These are phyloP conservation scores for Venturia oleaginea DNA, from an alignment of 2,329 filamentous ascomycete genomes.

Conservation along the genomic window DNA sequence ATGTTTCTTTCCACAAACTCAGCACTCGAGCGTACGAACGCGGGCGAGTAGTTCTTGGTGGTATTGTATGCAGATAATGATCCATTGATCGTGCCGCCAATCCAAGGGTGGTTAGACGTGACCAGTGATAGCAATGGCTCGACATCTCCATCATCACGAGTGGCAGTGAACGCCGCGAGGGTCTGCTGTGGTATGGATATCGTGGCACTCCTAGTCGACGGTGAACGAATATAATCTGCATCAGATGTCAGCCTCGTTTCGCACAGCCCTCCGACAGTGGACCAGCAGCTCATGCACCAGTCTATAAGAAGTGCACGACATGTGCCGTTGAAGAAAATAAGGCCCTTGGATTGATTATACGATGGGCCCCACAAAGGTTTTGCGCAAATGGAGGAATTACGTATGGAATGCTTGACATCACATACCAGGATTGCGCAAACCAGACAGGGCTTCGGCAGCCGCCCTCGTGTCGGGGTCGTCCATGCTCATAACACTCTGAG, in stretches of 20 bases:
- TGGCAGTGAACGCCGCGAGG: constrained; percentile 3
- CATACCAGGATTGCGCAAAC: constrained; percentile 40
- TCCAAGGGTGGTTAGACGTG: constrained; percentile 77
- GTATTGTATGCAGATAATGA: constrained; percentile 78
- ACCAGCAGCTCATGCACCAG: constrained; percentile 7
- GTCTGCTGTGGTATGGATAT: constrained; percentile 23
- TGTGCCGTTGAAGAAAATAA: constrained; percentile 5
- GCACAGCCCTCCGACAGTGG: constrained; percentile 14
- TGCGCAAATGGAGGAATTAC: background rate
- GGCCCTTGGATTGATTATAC: constrained; percentile 11
- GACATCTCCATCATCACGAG: constrained; percentile 36
- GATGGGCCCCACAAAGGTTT: constrained; percentile 5
- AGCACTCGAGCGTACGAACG: constrained; percentile 75
- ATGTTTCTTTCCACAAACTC: constrained; percentile 87
- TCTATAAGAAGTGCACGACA: background rate
- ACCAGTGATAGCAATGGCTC: constrained; percentile 81
- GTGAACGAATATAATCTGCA: constrained; percentile 36
- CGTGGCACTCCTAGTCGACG: constrained; percentile 27
- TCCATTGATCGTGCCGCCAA: constrained; percentile 75
- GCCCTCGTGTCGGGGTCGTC: constrained; percentile 41
- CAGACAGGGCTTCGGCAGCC: constrained; percentile 42
- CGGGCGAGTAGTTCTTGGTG: constrained; percentile 83
- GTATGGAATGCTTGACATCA: constrained; percentile 7
- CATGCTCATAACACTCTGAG: constrained; percentile 36
- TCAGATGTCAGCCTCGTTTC: constrained; percentile 1